Evolutionary conservation across 2,329 filamentous ascomycete species (phyloP), one percentile per base, ranked within the genome.

Genomic region (Ambrosiella beaveri): DNA sequence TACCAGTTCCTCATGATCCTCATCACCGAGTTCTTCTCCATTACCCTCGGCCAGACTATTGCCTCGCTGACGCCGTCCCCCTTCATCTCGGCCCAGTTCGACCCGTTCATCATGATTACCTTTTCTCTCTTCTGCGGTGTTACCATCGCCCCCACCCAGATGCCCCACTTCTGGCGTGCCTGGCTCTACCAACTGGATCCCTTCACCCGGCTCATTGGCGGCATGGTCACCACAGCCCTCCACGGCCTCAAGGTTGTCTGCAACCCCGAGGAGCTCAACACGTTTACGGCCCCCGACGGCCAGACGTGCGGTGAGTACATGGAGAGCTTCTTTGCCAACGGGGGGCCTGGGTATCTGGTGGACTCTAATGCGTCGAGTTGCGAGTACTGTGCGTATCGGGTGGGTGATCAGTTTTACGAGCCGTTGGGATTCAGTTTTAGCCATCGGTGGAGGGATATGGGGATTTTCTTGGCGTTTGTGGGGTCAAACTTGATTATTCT

Each of bases 81-180:
- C 1, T 88, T 88, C 70, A 86, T 94, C 64, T 82, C 86, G 0
- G 81, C 84, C 12, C 81, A 91, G 63, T 77, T 88, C 63, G 89
- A 94, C 64, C 88, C 89, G 0, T 86, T 90, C 67, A 73, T 93
- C 67, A 83, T 89, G 69, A 86, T 93, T 67, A 81, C 84, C 60
- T 91, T 94, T 66, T 78, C 85, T 1, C 77, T 94, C 27, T 94
- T 95, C 79, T 94, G 87, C 65, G 88, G 88, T 69, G 88, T 95
- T 61, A 85, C 86, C 0, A 86, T 94, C 55, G 85, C 88, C 0
- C 79, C 82, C 47, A 79, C 83, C 0, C 81, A 86, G 68, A 94
- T 94, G 71, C 84, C 86, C 1, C 73, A 71, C 1, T 89, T 89
- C 71, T 93, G 86, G 85, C 78, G 83, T 39, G 75, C 78, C 1